phyloP scores from a whole-genome alignment of 805 yeast genomes.

The Schwanniomyces occidentalis region DNA sequence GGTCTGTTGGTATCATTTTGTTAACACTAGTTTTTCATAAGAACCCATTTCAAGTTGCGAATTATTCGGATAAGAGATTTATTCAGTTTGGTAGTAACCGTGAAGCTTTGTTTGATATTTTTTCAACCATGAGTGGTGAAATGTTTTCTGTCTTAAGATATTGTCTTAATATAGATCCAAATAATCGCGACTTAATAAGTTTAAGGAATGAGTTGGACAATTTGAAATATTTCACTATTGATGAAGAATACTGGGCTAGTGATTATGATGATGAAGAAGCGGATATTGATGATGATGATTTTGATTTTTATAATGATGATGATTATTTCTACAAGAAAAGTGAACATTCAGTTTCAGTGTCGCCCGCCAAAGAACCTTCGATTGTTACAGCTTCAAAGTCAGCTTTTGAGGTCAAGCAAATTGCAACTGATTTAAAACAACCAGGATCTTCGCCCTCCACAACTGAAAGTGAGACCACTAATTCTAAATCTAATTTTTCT shows the following conservation, averaged over 20 bases:
- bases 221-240: conserved; percentile 74
- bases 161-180: conserved; percentile 81
- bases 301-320: conserved; percentile 26
- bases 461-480: conserved; percentile 14
- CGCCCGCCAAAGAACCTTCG: conserved; percentile 12
- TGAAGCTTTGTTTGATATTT: conserved; percentile 88
- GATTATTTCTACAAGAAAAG: conserved; percentile 10
- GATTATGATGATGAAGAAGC: conserved; percentile 52
- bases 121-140: conserved; percentile 85
- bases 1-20: conserved; percentile 87
- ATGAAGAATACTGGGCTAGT: conserved; percentile 56
- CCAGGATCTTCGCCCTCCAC: conserved; percentile 10
- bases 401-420: conserved; percentile 5
- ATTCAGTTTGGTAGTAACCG: conserved; percentile 83
- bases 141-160: conserved; percentile 80
- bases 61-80: conserved; percentile 77
- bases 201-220: conserved; percentile 61
- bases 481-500: conserved; percentile 4
- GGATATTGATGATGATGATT: conserved; percentile 21
- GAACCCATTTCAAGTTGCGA: conserved; percentile 82
- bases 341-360: conserved; percentile 7
- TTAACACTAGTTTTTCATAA: conserved; percentile 85
- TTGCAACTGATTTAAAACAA: not conserved
- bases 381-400: conserved; percentile 5
- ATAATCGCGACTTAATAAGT: conserved; percentile 65